These are phyloP conservation scores for Pterocarpus santalinus DNA, from an alignment of 306 rosid genomes.

Conservation along the genomic window DNA sequence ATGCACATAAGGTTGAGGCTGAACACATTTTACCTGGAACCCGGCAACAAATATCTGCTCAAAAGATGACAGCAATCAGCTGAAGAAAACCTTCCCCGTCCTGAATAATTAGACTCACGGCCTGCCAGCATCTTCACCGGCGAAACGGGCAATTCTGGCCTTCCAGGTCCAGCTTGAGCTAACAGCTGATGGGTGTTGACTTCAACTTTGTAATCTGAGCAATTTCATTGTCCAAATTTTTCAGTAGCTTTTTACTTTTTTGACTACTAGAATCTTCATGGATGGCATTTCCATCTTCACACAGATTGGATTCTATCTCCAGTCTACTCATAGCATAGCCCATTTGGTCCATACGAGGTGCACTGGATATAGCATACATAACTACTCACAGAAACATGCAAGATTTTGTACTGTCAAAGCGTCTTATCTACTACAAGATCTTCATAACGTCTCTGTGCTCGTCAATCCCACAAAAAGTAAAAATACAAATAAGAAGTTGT, in stretches of 20 bases:
- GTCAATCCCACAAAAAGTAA: constrained; percentile 47
- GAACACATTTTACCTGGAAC: constrained; percentile 72
- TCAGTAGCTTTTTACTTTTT: constrained; percentile 44
- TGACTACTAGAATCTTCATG: constrained; percentile 56
- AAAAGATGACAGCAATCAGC: constrained; percentile 90
- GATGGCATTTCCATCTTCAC: constrained; percentile 51
- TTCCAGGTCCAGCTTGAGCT: constrained; percentile 61
- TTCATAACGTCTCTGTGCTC: constrained; percentile 48
- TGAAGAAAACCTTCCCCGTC: constrained; percentile 89
- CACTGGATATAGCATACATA: constrained; percentile 57
- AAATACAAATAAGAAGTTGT: neutral
- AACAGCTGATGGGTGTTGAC: constrained; percentile 66
- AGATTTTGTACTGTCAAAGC: constrained; percentile 43
- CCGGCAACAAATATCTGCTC: constrained; percentile 87
- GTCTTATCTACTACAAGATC: constrained; percentile 47
- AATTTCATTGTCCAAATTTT: constrained; percentile 75
- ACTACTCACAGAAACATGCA: constrained; percentile 45
- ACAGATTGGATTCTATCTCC: constrained; percentile 61
- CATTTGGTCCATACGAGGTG: constrained; percentile 62
- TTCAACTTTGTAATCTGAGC: constrained; percentile 77
- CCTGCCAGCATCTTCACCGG: constrained; percentile 94
- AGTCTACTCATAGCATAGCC: constrained; percentile 88
- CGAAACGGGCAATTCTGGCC: constrained; percentile 68
- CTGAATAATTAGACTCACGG: constrained; percentile 80
- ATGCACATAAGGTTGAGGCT: neutral